A percentile compares a stretch with the other conserved stretches of the same genome.
phyloP scores from a whole-genome alignment of 2,329 filamentous ascomycete genomes.

The Pseudohalonectria lignicola region DNA sequence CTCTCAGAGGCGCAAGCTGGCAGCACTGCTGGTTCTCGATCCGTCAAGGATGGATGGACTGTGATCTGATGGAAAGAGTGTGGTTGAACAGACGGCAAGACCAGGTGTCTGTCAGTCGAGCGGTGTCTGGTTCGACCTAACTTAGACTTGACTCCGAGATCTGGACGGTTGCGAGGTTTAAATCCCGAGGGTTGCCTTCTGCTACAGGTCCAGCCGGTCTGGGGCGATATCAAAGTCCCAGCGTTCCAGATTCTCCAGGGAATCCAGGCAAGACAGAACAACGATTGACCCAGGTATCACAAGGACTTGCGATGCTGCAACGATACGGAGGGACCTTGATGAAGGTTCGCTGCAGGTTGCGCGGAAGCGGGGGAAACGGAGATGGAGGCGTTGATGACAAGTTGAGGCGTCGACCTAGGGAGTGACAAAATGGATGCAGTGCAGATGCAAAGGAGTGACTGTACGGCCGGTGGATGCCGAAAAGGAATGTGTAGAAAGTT shows the following conservation, averaged over 20 bases:
- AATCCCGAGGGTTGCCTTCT: too few species aligned
- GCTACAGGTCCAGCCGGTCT: too few species aligned
- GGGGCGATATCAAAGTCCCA: too few species aligned
- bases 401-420: too few species aligned
- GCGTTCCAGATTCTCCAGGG: too few species aligned
- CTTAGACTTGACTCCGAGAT: background rate
- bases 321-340: too few species aligned
- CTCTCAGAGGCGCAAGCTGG: conserved; percentile 4
- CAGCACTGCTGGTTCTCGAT: conserved; percentile 14
- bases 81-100: conserved; percentile 11
- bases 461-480: background rate
- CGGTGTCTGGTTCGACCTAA: background rate
- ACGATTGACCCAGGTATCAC: too few species aligned
- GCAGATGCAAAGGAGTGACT: conserved; percentile 1
- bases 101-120: conserved; percentile 2
- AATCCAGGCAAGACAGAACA: too few species aligned
- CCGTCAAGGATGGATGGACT: conserved; percentile 10
- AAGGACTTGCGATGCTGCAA: too few species aligned
- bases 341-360: too few species aligned
- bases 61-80: conserved; percentile 7
- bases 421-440: conserved; percentile 7
- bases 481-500: conserved; percentile 7
- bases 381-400: too few species aligned
- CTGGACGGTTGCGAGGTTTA: background rate
- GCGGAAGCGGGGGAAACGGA: too few species aligned